phyloP scores from a whole-genome alignment of 164 flowering plant genomes.

The Tinospora cordifolia region DNA sequence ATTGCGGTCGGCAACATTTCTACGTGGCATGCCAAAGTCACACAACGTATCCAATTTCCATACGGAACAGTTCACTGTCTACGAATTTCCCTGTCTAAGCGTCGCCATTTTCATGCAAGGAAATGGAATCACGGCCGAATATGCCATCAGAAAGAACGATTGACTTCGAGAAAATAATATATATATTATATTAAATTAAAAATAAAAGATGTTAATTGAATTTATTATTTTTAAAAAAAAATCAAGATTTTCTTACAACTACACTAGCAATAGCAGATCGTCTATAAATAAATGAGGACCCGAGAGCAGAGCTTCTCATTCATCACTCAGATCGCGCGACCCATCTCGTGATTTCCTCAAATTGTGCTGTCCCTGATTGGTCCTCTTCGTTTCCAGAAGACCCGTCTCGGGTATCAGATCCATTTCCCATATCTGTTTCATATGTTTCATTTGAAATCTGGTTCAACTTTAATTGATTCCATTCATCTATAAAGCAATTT shows the following conservation, averaged over 20 bases:
- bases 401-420: neutral
- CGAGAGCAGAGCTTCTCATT: neutral
- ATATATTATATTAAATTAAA: neutral
- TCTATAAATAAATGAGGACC: neutral
- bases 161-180: neutral
- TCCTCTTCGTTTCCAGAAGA: neutral
- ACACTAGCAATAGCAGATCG: neutral
- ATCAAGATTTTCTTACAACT: neutral
- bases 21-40: no score
- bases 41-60: no score
- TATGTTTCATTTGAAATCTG: neutral
- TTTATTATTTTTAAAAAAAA: neutral
- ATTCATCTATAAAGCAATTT: no score
- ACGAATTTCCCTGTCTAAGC: no score
- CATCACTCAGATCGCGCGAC: neutral
- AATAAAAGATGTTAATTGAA: no score
- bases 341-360: neutral
- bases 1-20: no score
- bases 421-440: neutral
- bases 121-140: neutral
- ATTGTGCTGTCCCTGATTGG: neutral
- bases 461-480: neutral
- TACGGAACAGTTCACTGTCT: no score
- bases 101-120: neutral
- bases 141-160: neutral